A percentile compares a stretch with the other conserved stretches of the same genome.
Conservation (phyloP, 805 yeast genomes). For the Wickerhamiella lipophila region DNA sequence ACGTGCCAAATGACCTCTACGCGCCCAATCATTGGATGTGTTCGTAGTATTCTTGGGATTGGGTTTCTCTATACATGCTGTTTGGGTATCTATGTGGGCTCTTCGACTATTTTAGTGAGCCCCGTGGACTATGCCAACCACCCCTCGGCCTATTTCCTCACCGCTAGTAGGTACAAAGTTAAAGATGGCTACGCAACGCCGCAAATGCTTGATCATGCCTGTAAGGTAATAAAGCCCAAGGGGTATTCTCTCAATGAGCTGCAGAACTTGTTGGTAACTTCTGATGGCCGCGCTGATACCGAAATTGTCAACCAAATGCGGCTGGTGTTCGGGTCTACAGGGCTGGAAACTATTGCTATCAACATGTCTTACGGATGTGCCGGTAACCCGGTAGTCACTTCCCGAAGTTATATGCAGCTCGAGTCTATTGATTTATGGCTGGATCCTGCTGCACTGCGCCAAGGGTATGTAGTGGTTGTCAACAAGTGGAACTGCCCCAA, state of each 20-base stretch:
- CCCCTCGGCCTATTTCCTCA: constrained; percentile 57
- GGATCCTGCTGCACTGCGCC: constrained; percentile 80
- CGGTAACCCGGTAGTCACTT: constrained; percentile 69
- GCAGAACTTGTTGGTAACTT: constrained; percentile 73
- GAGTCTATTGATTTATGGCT: constrained; percentile 80
- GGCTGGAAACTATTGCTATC: constrained; percentile 54
- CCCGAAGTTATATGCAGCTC: constrained; percentile 76
- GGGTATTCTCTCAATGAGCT: constrained; percentile 50
- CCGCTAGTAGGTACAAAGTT: constrained; percentile 63
- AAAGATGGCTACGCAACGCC: constrained; percentile 77
- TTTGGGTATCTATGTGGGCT: constrained; percentile 75
- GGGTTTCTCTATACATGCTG: constrained; percentile 82
- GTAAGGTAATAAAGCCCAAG: constrained; percentile 45
- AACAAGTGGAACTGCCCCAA: constrained; percentile 57
- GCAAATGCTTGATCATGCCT: constrained; percentile 68
- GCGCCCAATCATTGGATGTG: constrained; percentile 72
- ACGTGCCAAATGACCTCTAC: constrained; percentile 71
- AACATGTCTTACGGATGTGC: constrained; percentile 66
- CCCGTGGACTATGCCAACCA: constrained; percentile 65
- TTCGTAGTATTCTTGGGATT: constrained; percentile 67
- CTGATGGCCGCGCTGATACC: constrained; percentile 53
- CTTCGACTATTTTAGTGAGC: constrained; percentile 68
- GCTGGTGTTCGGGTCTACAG: constrained; percentile 48
- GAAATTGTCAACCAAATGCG: constrained; percentile 44
- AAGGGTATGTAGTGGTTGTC: constrained; percentile 71